phyloP scores from a whole-genome alignment of 495 filamentous ascomycete species.

The Podospora tetraspora region DNA sequence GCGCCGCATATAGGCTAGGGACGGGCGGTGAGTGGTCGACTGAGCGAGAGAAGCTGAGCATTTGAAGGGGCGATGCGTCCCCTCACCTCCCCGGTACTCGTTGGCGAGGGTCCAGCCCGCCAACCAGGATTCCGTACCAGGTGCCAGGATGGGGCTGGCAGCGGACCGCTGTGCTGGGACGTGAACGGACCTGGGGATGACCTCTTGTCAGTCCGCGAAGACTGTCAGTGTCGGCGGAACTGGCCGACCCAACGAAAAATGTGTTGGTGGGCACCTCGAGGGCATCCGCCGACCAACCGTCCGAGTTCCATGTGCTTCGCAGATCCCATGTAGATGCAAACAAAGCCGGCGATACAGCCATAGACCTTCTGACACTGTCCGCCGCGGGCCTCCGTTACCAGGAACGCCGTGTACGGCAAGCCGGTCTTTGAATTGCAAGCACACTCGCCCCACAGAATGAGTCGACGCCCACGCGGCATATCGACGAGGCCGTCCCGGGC shows the following conservation, averaged over 20 bases:
- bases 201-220: no score
- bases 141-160: not conserved
- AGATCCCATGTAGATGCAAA: not conserved
- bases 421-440: not conserved
- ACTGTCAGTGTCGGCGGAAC: no score
- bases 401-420: not conserved
- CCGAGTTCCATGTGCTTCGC: not conserved
- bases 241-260: no score
- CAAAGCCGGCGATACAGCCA: not conserved
- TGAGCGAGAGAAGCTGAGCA: constrained; percentile 16
- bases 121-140: not conserved
- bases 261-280: no score
- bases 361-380: not conserved
- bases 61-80: constrained; percentile 17
- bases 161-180: not conserved
- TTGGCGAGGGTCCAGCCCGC: not conserved
- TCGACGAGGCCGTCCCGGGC: not conserved
- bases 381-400: not conserved
- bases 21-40: constrained; percentile 25
- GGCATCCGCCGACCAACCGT: not conserved
- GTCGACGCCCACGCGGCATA: not conserved
- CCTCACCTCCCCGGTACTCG: not conserved
- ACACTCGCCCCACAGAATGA: not conserved
- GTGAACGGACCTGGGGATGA: not conserved
- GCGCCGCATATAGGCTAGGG: constrained; percentile 11